These are phyloP conservation scores for Alternaria conjuncta DNA, from an alignment of 2,329 filamentous ascomycete species.

Conservation along the genomic window DNA sequence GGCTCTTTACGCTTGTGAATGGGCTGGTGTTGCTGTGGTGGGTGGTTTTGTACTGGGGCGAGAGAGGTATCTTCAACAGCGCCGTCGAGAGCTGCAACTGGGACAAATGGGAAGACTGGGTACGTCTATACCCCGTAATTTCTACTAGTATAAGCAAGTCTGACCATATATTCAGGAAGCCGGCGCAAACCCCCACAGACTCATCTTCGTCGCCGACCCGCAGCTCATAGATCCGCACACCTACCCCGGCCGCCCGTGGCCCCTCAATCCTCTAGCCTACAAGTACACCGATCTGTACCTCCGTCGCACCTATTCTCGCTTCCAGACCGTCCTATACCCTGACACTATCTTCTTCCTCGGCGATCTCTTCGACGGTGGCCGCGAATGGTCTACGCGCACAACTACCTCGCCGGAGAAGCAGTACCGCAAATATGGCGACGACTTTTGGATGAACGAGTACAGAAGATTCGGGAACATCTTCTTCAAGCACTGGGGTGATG, in stretches of 20 bases:
- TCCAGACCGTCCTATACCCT: slow-evolving; percentile 78
- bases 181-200: slow-evolving; percentile 79
- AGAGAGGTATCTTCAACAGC: slow-evolving; percentile 76
- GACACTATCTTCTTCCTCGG: slow-evolving; percentile 91
- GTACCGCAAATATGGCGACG: slow-evolving; percentile 77
- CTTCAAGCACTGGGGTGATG: slow-evolving; percentile 70
- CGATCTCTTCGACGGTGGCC: slow-evolving; percentile 92
- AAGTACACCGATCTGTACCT: slow-evolving; percentile 90
- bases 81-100: slow-evolving; percentile 77
- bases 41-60: slow-evolving; percentile 80
- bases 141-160: no score
- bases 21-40: slow-evolving; percentile 76
- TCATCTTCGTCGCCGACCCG: slow-evolving; percentile 86
- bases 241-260: slow-evolving; percentile 85
- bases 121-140: slow-evolving; percentile 48
- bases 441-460: slow-evolving; percentile 89
- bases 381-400: slow-evolving; percentile 82
- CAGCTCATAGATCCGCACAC: slow-evolving; percentile 93
- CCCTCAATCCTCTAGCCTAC: slow-evolving; percentile 69
- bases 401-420: slow-evolving; percentile 66
- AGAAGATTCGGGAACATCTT: slow-evolving; percentile 86
- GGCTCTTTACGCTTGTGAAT: slow-evolving; percentile 39
- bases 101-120: slow-evolving; percentile 92
- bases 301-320: slow-evolving; percentile 76
- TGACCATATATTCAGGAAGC: no score